Conservation (phyloP, 176 grass and related monocot species). For the Hordeum marinum region DNA sequence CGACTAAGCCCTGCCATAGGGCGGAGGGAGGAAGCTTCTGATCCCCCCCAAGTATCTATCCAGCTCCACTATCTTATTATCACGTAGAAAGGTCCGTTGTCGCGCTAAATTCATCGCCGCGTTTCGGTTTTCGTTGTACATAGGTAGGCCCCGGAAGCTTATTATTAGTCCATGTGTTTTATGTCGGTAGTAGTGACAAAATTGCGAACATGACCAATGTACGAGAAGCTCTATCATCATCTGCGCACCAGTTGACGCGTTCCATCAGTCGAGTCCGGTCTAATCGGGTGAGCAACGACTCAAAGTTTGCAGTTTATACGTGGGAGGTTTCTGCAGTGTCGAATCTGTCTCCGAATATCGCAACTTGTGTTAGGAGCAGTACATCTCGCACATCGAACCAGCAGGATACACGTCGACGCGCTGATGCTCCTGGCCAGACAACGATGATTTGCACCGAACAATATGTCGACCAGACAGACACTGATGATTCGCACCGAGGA, state of each 20-base stretch:
- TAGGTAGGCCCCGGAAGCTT: conserved; percentile 3
- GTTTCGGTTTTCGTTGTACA: conserved; percentile 16
- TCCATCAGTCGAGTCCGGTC: background rate
- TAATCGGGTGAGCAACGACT: background rate
- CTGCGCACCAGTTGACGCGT: background rate
- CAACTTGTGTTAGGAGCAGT: background rate
- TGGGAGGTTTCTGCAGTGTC: background rate
- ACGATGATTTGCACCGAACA: background rate
- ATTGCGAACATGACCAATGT: background rate
- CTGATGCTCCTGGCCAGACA: background rate
- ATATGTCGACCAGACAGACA: background rate
- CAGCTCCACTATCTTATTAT: background rate
- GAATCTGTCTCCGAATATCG: background rate
- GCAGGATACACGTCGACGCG: no score
- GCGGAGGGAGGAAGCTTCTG: background rate
- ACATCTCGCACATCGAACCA: background rate
- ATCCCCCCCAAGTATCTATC: background rate
- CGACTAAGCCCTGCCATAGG: background rate
- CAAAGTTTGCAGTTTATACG: background rate
- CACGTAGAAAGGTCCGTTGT: background rate
- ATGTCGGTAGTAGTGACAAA: background rate
- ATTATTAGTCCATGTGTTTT: background rate
- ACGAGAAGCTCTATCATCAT: background rate
- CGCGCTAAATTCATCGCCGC: background rate
- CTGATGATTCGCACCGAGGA: background rate